Evolutionary conservation across 176 grass and related monocot genomes (phyloP), one percentile per base, ranked within the genome.

Genomic region (Oryza meridionalis): DNA sequence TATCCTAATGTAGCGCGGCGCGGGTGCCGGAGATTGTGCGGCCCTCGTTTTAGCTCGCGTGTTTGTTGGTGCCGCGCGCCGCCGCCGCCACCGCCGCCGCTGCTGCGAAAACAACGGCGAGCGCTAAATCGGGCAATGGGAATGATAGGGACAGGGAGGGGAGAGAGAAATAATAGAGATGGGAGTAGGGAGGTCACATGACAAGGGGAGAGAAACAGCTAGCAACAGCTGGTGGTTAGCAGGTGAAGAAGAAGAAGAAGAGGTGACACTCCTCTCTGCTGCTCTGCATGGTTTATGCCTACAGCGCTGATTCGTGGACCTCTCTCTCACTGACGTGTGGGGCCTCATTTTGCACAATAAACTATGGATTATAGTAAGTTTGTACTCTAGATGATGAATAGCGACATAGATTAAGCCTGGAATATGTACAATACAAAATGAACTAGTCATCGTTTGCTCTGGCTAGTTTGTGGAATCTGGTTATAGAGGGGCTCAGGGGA

Each of bases 151-250:
- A 75, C 64, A 32, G 62, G 13, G 50, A 9, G 11, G 35, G 45
- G 32, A 70, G 70, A 65, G 72, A 77, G 58, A 73, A 15, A 69
- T 32, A 72, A 53, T 17, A 59, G 13, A 24, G 50, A 31, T 31
- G 11, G 10, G 33, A 59, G 47, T 29, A 37, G 22, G 29, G 66
- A 76, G 82, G 77, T 92, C 87, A 90, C 89, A 94, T 94, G 90
- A 71, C 66, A 33, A 72, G 73, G 49, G 55, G 84, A 86, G 87
- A 87, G 76, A 50, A 65, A 94, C 92, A 94, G 92, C 92, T 90
- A 90, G 87, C 84, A 84, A 80, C 92, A 92, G 92, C 92, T 88
- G 82, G 76, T 61, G 6, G 67, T 71, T 76, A 71, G 42, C 37
- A 77, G 44, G 17, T 37, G 82, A 85, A 19, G 67, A 55, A 15